A percentile compares a stretch with the other conserved stretches of the same genome.
Conservation (phyloP, 805 yeast species). For the Spathaspora hagerdaliae region DNA sequence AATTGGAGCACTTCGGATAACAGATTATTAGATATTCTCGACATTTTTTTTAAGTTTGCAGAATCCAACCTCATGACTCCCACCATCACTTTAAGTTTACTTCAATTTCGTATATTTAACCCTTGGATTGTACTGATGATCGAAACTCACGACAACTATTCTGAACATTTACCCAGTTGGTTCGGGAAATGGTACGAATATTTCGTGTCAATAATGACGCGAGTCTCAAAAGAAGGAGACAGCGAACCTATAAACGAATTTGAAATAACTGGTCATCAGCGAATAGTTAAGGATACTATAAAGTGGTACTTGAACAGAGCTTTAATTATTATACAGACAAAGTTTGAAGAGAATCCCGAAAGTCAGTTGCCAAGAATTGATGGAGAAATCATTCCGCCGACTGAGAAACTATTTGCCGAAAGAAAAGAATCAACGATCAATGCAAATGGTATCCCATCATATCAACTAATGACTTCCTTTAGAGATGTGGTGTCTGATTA, state of each 20-base stretch:
- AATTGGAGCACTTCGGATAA: not conserved
- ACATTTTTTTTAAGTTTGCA: too few species aligned
- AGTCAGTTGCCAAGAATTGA: not conserved
- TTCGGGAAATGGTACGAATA: slow-evolving; percentile 23
- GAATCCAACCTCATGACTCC: too few species aligned
- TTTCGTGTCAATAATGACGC: slow-evolving; percentile 6
- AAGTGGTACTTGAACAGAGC: slow-evolving; percentile 20
- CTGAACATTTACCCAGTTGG: slow-evolving; percentile 22
- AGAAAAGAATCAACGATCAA: slow-evolving; percentile 5
- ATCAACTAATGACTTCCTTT: slow-evolving; percentile 45
- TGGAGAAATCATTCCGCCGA: not conserved
- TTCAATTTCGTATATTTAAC: slow-evolving; percentile 7
- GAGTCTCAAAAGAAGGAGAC: too few species aligned
- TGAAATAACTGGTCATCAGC: too few species aligned
- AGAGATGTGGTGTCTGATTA: slow-evolving; percentile 62
- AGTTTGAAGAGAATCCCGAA: not conserved
- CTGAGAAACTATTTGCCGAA: slow-evolving; percentile 1
- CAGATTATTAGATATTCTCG: too few species aligned
- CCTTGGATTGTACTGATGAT: slow-evolving; percentile 6
- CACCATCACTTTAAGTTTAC: not conserved
- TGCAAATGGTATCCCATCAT: slow-evolving; percentile 39
- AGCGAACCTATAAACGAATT: too few species aligned
- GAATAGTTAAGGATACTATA: not conserved
- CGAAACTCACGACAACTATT: not conserved
- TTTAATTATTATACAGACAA: slow-evolving; percentile 7